Percentiles rank a stretch among this genome's conserved stretches.
Conservation (phyloP, 257 asterid genomes). For the Solanum stenotomum region DNA sequence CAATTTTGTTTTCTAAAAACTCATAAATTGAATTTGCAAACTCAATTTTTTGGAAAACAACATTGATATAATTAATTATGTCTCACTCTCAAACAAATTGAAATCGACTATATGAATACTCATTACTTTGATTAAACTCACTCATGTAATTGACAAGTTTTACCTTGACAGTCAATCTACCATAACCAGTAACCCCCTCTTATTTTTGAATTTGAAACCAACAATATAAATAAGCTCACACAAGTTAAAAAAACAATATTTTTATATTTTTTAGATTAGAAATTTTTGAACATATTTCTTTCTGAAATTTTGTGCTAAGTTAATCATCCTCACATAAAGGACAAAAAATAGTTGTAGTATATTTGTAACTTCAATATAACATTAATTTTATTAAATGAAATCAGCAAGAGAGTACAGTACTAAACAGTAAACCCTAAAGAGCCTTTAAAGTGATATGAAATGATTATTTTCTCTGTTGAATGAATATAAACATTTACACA, state of each 20-base stretch:
- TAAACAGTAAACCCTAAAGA: not conserved
- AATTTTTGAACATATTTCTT: not conserved
- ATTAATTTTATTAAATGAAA: not conserved
- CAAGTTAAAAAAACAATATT: not conserved
- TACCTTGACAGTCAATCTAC: not conserved
- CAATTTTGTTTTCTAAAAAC: not conserved
- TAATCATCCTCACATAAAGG: not conserved
- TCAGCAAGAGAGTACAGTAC: not conserved
- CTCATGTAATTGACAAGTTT: not conserved
- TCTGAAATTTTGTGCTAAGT: not conserved
- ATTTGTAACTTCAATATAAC: not conserved
- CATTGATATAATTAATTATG: not conserved
- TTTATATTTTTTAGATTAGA: not conserved
- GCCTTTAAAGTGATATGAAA: not conserved
- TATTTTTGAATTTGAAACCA: not conserved
- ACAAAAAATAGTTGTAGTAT: not conserved
- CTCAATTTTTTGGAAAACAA: not conserved
- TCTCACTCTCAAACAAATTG: not conserved
- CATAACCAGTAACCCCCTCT: not conserved
- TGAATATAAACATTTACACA: not conserved
- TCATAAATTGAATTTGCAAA: not conserved
- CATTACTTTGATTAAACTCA: not conserved
- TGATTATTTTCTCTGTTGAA: not conserved
- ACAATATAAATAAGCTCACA: not conserved
- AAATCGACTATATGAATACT: not conserved